A percentile compares a stretch with the other conserved stretches of the same genome.
phyloP scores from a whole-genome alignment of 805 yeast species.

The Metschnikowia lunata region DNA sequence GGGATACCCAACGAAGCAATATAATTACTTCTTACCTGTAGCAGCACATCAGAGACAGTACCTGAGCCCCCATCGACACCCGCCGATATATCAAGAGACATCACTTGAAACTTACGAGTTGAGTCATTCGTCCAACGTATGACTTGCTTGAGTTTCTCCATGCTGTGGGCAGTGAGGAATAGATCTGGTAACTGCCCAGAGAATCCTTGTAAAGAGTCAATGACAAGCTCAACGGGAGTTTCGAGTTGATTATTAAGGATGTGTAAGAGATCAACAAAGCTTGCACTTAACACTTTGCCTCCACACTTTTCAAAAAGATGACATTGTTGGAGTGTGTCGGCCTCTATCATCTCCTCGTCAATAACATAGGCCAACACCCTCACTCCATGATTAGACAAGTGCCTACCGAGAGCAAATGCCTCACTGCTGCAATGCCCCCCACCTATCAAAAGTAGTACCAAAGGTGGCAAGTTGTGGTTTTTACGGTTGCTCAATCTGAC shows the following conservation, averaged over 20 bases:
- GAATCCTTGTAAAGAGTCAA: constrained; percentile 84
- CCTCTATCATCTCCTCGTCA: constrained; percentile 36
- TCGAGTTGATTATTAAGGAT: constrained; percentile 45
- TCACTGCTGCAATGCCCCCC: constrained; percentile 70
- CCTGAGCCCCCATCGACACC: constrained; percentile 87
- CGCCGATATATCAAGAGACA: constrained; percentile 77
- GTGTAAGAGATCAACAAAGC: constrained; percentile 33
- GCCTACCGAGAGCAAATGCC: constrained; percentile 76
- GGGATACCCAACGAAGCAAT: constrained; percentile 74
- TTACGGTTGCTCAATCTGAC: constrained; percentile 51
- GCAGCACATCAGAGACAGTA: constrained; percentile 25
- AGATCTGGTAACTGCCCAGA: constrained; percentile 66
- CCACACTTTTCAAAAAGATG: constrained; percentile 57
- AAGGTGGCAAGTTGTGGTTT: constrained; percentile 77
- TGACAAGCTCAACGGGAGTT: constrained; percentile 71
- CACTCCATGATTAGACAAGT: constrained; percentile 68
- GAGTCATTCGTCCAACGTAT: constrained; percentile 65
- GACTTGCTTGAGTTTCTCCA: constrained; percentile 37
- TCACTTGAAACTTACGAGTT: constrained; percentile 36
- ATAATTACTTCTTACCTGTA: constrained; percentile 47
- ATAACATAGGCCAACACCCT: constrained; percentile 54
- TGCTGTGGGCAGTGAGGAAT: constrained; percentile 34
- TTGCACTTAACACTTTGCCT: constrained; percentile 52
- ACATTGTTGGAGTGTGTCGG: constrained; percentile 47
- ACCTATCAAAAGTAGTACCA: constrained; percentile 68